A percentile compares a stretch with the other conserved stretches of the same genome.
phyloP scores from a whole-genome alignment of 116 monocot genomes.

The Posidonia oceanica region DNA sequence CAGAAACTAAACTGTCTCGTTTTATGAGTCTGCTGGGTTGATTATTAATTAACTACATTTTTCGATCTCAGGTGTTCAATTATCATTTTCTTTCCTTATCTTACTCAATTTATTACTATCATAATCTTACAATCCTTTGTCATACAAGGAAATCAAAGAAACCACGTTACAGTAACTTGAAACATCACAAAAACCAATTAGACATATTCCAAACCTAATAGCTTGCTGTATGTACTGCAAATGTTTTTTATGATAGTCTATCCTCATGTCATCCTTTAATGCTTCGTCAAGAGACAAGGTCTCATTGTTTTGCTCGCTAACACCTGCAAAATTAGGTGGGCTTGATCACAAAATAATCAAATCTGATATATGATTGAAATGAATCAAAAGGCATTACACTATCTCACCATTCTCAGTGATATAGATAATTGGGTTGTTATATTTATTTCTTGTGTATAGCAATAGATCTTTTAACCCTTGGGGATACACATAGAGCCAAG shows the following conservation, averaged over 20 bases:
- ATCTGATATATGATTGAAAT: not conserved
- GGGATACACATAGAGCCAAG: constrained; percentile 29
- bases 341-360: too few relatives aligned
- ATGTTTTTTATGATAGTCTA: constrained; percentile 28
- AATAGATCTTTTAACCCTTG: constrained; percentile 27
- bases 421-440: constrained; percentile 42
- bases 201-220: constrained; percentile 24
- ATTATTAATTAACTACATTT: too few relatives aligned
- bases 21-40: too few relatives aligned
- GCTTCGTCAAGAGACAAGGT: constrained; percentile 24
- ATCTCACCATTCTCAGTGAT: constrained; percentile 48
- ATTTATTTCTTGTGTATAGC: constrained; percentile 27
- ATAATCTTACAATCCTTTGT: too few relatives aligned
- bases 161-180: not conserved
- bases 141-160: not conserved
- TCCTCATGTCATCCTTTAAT: constrained; percentile 40
- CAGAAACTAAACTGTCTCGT: too few relatives aligned
- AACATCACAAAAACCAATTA: too few relatives aligned
- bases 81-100: too few relatives aligned
- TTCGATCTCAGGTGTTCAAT: too few relatives aligned
- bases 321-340: constrained; percentile 21
- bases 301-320: constrained; percentile 22
- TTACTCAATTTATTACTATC: too few relatives aligned
- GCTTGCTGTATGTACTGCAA: constrained; percentile 18
- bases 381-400: not conserved